phyloP scores from a whole-genome alignment of 768 basidiomycete species.

The Dioszegia crocea region DNA sequence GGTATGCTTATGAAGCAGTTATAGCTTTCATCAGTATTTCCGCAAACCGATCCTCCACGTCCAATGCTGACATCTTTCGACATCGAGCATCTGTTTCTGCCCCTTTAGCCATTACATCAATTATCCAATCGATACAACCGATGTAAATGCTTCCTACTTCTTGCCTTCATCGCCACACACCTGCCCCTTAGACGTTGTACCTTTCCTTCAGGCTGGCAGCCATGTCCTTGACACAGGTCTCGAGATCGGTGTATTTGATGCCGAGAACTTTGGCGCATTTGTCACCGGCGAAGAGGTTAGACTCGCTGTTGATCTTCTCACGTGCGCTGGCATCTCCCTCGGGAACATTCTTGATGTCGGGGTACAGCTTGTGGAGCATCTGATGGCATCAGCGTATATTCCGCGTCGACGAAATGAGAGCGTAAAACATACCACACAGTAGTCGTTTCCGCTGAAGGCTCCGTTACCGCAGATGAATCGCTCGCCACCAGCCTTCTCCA shows the following conservation, averaged over 20 bases:
- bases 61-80: no score
- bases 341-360: slow-evolving; percentile 32
- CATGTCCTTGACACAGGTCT: slow-evolving; percentile 33
- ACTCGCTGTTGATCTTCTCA: slow-evolving; percentile 18
- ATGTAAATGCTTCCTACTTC: no score
- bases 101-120: no score
- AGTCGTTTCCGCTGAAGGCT: slow-evolving; percentile 44
- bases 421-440: slow-evolving; percentile 29
- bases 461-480: slow-evolving; percentile 57
- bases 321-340: slow-evolving; percentile 25
- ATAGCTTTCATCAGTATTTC: no score
- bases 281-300: slow-evolving; percentile 25
- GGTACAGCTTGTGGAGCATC: slow-evolving; percentile 25
- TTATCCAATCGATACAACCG: no score
- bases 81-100: no score
- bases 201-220: slow-evolving; percentile 34
- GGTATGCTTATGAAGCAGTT: no score
- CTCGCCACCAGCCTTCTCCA: slow-evolving; percentile 57
- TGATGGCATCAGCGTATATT: not conserved
- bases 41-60: no score
- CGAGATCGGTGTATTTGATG: slow-evolving; percentile 28
- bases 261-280: slow-evolving; percentile 38
- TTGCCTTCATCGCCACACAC: no score
- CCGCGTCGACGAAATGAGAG: not conserved
- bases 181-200: slow-evolving; percentile 17